Percentiles rank a stretch among this genome's conserved stretches.
Conservation (phyloP, 306 rosid genomes). For the Senna tora region DNA sequence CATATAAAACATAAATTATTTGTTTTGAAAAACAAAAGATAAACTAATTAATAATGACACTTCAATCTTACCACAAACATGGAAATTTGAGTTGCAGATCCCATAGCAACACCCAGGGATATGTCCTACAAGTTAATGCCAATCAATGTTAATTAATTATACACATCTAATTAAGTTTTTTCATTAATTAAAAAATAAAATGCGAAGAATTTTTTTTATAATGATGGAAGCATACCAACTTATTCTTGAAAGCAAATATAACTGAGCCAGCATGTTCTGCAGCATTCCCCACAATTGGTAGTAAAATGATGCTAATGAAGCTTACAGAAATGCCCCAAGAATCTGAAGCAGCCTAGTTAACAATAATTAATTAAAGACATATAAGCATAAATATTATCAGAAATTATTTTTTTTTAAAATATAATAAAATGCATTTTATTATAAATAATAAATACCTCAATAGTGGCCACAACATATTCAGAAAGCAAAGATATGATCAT, state of each 20-base stretch:
- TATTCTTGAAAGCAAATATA: conserved; percentile 92
- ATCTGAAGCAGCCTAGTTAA: conserved; percentile 78
- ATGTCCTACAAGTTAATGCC: conserved; percentile 63
- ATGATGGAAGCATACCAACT: conserved; percentile 59
- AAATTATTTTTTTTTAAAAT: too few relatives aligned
- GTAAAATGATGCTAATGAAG: conserved; percentile 87
- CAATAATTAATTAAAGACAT: not conserved
- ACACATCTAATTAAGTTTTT: too few relatives aligned
- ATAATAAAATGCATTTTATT: not conserved
- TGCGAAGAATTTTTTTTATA: not conserved
- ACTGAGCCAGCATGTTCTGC: conserved; percentile 97
- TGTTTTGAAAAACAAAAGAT: not conserved
- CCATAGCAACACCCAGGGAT: conserved; percentile 88
- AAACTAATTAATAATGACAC: not conserved
- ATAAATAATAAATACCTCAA: conserved; percentile 74
- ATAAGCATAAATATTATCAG: too few relatives aligned
- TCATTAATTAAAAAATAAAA: too few relatives aligned
- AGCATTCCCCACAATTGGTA: conserved; percentile 97
- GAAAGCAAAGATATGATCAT: conserved; percentile 75
- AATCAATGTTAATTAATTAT: not conserved
- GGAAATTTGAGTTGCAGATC: conserved; percentile 94
- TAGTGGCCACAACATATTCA: conserved; percentile 87
- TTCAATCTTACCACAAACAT: conserved; percentile 70
- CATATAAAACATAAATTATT: not conserved
- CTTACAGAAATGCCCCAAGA: conserved; percentile 96